These are phyloP conservation scores for Hyaloscypha bicolor DNA, from an alignment of 495 filamentous ascomycete species.

Conservation along the genomic window DNA sequence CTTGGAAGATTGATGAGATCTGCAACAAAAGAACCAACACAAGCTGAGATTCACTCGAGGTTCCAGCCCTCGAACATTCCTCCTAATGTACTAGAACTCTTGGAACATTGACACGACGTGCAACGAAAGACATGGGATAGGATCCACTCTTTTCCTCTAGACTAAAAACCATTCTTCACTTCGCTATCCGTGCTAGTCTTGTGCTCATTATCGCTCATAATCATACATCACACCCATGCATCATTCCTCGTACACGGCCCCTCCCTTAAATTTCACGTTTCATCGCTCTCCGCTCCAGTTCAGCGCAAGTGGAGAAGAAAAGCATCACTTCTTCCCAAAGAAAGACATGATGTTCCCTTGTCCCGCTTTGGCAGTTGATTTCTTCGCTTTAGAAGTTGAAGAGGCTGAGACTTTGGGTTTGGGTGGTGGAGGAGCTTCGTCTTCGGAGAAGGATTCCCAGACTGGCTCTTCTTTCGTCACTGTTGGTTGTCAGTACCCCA, in stretches of 20 bases:
- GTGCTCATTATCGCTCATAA: neutral
- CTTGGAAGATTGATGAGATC: no score
- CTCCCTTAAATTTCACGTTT: neutral
- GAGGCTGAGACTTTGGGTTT: conserved; percentile 55
- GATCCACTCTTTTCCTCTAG: no score
- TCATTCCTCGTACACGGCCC: neutral
- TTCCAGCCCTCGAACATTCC: no score
- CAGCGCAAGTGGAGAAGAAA: neutral
- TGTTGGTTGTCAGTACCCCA: conserved; percentile 35
- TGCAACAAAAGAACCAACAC: no score
- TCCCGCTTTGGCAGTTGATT: conserved; percentile 59
- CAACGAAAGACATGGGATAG: no score
- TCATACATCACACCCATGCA: neutral
- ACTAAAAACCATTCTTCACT: neutral
- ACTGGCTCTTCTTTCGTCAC: conserved; percentile 85
- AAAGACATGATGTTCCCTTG: conserved; percentile 95
- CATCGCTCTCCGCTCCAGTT: neutral
- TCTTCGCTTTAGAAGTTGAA: conserved; percentile 54
- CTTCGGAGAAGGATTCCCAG: conserved; percentile 97
- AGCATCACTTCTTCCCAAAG: conserved; percentile 76
- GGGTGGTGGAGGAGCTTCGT: conserved; percentile 65
- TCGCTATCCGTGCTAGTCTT: neutral
- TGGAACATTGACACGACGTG: no score
- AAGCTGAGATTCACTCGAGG: no score
- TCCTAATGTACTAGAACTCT: no score